Percentiles rank a stretch among this genome's conserved stretches.
phyloP scores from a whole-genome alignment of 2,329 filamentous ascomycete genomes.

The Nemania sp. region DNA sequence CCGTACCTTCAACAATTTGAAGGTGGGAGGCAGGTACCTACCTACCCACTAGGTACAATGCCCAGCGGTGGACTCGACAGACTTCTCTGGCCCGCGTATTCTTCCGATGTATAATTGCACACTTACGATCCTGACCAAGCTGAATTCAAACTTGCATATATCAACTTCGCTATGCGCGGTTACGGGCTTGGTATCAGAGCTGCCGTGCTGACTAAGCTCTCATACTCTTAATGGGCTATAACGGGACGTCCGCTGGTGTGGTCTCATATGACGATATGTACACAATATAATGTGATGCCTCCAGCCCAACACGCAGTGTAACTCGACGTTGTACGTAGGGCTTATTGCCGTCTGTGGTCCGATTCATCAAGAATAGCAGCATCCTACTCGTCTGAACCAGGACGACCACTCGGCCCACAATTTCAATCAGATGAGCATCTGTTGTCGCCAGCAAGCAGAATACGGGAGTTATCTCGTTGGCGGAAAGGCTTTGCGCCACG shows the following conservation, averaged over 20 bases:
- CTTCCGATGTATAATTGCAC: neutral
- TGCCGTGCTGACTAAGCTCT: conserved; percentile 14
- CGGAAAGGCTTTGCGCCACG: conserved; percentile 15
- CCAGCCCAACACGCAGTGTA: too few relatives aligned
- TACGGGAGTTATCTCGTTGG: conserved; percentile 18
- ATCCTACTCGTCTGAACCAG: conserved; percentile 20
- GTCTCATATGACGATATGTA: conserved; percentile 8
- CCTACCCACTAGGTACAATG: neutral
- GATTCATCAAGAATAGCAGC: neutral
- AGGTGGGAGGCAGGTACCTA: neutral
- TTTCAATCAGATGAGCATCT: conserved; percentile 15
- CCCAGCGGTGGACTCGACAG: too few relatives aligned
- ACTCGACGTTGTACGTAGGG: too few relatives aligned
- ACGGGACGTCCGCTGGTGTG: too few relatives aligned
- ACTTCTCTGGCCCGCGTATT: conserved; percentile 10
- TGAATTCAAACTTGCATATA: neutral
- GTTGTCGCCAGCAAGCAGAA: conserved; percentile 1
- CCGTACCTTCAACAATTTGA: too few relatives aligned
- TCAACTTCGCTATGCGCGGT: conserved; percentile 9
- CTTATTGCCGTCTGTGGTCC: neutral
- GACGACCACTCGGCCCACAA: conserved; percentile 21
- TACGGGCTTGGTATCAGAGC: conserved; percentile 2
- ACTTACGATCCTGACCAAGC: conserved; percentile 2
- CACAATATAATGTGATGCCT: too few relatives aligned
- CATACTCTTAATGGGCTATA: neutral